Conservation (phyloP, 805 yeast species). For the Sugiyamaella valdiviana region DNA sequence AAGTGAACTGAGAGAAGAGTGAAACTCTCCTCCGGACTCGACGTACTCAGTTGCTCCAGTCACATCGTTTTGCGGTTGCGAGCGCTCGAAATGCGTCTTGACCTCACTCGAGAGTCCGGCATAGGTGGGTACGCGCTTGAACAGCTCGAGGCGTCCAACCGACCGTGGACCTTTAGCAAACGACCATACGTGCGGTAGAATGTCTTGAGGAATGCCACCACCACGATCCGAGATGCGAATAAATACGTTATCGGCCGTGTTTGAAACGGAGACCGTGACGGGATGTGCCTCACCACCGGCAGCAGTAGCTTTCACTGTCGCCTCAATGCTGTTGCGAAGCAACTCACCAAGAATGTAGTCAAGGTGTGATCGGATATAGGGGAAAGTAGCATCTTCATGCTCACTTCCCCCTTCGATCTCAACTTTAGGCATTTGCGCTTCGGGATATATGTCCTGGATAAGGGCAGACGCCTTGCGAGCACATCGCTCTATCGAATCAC, state of each 20-base stretch:
- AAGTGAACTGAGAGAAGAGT: slow-evolving; percentile 55
- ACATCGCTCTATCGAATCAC: slow-evolving; percentile 55
- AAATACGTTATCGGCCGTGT: slow-evolving; percentile 57
- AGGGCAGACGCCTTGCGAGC: slow-evolving; percentile 49
- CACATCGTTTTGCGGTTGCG: slow-evolving; percentile 23
- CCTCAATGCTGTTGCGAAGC: slow-evolving; percentile 76
- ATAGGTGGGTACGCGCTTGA: slow-evolving; percentile 28
- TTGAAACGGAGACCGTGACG: slow-evolving; percentile 66
- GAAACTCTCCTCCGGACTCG: slow-evolving; percentile 20
- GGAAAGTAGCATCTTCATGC: slow-evolving; percentile 52
- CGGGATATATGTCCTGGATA: slow-evolving; percentile 26
- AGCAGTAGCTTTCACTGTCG: slow-evolving; percentile 47
- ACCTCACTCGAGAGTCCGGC: slow-evolving; percentile 30
- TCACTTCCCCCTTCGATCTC: slow-evolving; percentile 62
- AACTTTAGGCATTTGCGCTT: slow-evolving; percentile 59
- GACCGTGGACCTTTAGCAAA: slow-evolving; percentile 48
- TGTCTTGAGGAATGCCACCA: slow-evolving; percentile 68
- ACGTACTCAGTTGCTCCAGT: slow-evolving; percentile 49
- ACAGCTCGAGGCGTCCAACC: slow-evolving; percentile 24
- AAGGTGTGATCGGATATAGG: slow-evolving; percentile 79
- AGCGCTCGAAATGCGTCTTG: slow-evolving; percentile 14
- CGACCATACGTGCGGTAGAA: slow-evolving; percentile 70
- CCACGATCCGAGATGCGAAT: slow-evolving; percentile 85
- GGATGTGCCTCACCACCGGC: slow-evolving; percentile 40
- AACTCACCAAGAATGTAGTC: slow-evolving; percentile 85